A percentile compares a stretch with the other conserved stretches of the same genome.
Evolutionary conservation across 2,329 filamentous ascomycete genomes (phyloP).

Genomic region (Colletotrichum sp.): DNA sequence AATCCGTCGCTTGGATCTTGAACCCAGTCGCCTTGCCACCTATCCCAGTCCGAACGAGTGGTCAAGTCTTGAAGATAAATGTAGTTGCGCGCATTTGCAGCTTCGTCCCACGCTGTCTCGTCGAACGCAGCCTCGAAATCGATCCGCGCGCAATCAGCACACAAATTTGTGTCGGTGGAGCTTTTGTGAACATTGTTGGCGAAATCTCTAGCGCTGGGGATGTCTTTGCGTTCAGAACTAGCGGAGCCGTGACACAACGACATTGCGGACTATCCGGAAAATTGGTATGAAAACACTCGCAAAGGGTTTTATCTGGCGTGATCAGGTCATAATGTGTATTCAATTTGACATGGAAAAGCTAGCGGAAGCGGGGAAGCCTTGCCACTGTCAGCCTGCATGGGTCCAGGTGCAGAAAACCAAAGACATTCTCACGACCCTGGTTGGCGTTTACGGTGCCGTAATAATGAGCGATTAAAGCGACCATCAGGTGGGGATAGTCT

Average conservation of each 20-base stretch:
- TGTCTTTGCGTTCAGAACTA: not conserved
- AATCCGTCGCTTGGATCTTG: not conserved
- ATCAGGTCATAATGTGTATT: not conserved
- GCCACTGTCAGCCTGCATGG: not conserved
- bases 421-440: not conserved
- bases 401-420: not conserved
- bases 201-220: not conserved
- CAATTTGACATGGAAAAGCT: not conserved
- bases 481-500: not conserved
- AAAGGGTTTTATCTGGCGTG: not conserved
- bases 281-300: not conserved
- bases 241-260: not conserved
- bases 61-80: not conserved
- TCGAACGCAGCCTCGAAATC: not conserved
- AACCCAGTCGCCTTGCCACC: not conserved
- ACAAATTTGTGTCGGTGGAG: not conserved
- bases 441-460: not conserved
- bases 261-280: not conserved
- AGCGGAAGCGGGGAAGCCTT: not conserved
- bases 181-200: not conserved
- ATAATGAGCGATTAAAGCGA: not conserved
- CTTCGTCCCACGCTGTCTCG: not conserved
- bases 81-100: not conserved
- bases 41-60: not conserved
- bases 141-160: not conserved